Conservation (phyloP, 2,329 filamentous ascomycete species). For the Colletotrichum higginsianum region DNA sequence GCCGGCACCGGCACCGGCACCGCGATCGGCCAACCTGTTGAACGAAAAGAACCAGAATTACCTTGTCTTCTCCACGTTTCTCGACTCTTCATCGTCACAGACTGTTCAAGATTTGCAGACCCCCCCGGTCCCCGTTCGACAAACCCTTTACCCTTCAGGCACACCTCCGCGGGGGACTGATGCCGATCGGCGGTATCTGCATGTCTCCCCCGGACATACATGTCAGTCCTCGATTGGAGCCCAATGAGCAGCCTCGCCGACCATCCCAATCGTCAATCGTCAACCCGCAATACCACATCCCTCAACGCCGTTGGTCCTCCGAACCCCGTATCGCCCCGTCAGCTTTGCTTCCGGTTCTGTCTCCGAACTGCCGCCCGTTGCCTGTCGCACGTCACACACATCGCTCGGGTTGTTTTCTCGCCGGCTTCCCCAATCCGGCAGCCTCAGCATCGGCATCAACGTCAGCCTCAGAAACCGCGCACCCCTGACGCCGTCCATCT, state of each 20-base stretch:
- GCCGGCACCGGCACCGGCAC: too few species aligned
- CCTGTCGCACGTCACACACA: background rate
- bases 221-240: slow-evolving; percentile 10
- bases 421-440: slow-evolving; percentile 8
- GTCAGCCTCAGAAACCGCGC: background rate
- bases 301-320: slow-evolving; percentile 23
- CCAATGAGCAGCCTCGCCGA: slow-evolving; percentile 30
- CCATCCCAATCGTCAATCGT: slow-evolving; percentile 13
- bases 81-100: background rate
- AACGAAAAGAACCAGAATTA: background rate
- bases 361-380: background rate
- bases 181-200: slow-evolving; percentile 26
- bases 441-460: background rate
- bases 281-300: background rate
- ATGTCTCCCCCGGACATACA: slow-evolving; percentile 8
- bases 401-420: slow-evolving; percentile 14
- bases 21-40: background rate
- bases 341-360: background rate
- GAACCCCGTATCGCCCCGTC: background rate
- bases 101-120: slow-evolving; percentile 6
- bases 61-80: slow-evolving; percentile 5
- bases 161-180: background rate
- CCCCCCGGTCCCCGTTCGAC: background rate
- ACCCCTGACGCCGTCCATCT: slow-evolving; percentile 6
- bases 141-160: background rate